Evolutionary conservation across 768 basidiomycete genomes (phyloP).

Genomic region (Russula olivacea): DNA sequence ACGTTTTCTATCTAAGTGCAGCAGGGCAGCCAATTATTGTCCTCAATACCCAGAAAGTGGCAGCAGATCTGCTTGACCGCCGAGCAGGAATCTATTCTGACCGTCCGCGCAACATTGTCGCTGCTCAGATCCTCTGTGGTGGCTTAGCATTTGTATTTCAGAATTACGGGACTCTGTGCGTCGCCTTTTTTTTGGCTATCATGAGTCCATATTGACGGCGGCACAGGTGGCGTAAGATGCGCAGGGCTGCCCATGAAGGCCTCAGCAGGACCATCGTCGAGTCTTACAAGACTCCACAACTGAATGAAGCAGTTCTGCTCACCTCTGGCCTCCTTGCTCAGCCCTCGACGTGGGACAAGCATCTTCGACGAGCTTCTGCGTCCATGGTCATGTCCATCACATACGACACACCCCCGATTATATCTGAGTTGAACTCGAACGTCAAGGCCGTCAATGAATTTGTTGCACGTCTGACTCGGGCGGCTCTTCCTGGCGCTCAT

Average conservation of each 20-base stretch:
- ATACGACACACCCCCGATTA: slow-evolving; percentile 19
- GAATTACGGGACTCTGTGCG: slow-evolving; percentile 19
- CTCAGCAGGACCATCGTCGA: slow-evolving; percentile 10
- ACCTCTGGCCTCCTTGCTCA: slow-evolving; percentile 11
- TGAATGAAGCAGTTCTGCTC: slow-evolving; percentile 18
- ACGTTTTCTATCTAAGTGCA: slow-evolving; percentile 23
- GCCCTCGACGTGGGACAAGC: slow-evolving; percentile 13
- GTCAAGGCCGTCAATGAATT: slow-evolving; percentile 22
- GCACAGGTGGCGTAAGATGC: slow-evolving; percentile 24
- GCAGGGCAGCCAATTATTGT: slow-evolving; percentile 26
- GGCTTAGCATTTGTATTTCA: slow-evolving; percentile 20
- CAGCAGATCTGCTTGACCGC: slow-evolving; percentile 27
- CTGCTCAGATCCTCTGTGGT: slow-evolving; percentile 19
- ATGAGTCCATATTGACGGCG: background rate
- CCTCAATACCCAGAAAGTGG: slow-evolving; percentile 27
- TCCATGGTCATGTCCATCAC: slow-evolving; percentile 20
- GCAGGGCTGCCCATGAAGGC: slow-evolving; percentile 18
- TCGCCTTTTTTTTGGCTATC: background rate
- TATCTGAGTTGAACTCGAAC: slow-evolving; percentile 9
- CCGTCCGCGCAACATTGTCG: slow-evolving; percentile 22
- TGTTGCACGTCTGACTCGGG: slow-evolving; percentile 15
- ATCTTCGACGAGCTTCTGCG: slow-evolving; percentile 20
- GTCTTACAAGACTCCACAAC: slow-evolving; percentile 12
- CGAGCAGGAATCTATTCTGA: slow-evolving; percentile 22
- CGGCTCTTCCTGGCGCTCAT: slow-evolving; percentile 21